These are phyloP conservation scores for Parasitella parasitica DNA, from an alignment of 371 early-diverging fungal genomes.

Conservation along the genomic window DNA sequence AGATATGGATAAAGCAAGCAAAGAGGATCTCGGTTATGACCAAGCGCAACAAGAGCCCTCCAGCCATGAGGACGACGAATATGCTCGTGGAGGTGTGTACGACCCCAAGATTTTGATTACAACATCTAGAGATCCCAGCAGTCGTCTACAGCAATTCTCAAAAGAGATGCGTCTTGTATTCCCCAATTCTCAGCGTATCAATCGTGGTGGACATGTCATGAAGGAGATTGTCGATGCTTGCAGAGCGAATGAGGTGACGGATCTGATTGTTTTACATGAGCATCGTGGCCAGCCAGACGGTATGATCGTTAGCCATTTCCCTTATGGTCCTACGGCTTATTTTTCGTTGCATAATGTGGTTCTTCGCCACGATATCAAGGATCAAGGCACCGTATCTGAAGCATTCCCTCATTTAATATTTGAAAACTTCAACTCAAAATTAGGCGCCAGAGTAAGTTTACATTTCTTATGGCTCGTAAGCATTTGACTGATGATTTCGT, in stretches of 20 bases:
- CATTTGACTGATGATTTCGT: neutral
- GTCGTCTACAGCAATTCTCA: slow-evolving; percentile 92
- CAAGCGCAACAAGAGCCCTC: slow-evolving; percentile 81
- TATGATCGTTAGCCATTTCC: slow-evolving; percentile 95
- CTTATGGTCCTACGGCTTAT: slow-evolving; percentile 98
- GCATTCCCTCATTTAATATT: slow-evolving; percentile 96
- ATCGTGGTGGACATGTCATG: slow-evolving; percentile 96
- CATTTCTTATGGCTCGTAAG: too few relatives aligned
- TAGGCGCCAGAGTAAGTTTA: slow-evolving; percentile 81
- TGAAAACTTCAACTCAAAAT: slow-evolving; percentile 87
- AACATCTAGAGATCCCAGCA: slow-evolving; percentile 96
- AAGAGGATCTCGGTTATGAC: slow-evolving; percentile 83
- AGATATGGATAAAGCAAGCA: slow-evolving; percentile 72
- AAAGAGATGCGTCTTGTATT: slow-evolving; percentile 97
- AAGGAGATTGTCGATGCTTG: slow-evolving; percentile 96
- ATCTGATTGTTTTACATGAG: slow-evolving; percentile 96
- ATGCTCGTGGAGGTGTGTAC: slow-evolving; percentile 87
- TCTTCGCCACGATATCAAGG: slow-evolving; percentile 94
- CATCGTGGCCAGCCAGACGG: slow-evolving; percentile 98
- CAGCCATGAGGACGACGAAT: slow-evolving; percentile 95
- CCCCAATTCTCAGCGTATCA: slow-evolving; percentile 97
- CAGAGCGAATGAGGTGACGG: slow-evolving; percentile 92
- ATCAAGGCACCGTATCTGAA: slow-evolving; percentile 94
- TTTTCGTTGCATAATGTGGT: slow-evolving; percentile 98
- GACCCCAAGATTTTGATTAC: slow-evolving; percentile 98